Percentiles rank a stretch among this genome's conserved stretches.
Conservation (phyloP, 2,329 filamentous ascomycete species). For the Xylaria multiplex region DNA sequence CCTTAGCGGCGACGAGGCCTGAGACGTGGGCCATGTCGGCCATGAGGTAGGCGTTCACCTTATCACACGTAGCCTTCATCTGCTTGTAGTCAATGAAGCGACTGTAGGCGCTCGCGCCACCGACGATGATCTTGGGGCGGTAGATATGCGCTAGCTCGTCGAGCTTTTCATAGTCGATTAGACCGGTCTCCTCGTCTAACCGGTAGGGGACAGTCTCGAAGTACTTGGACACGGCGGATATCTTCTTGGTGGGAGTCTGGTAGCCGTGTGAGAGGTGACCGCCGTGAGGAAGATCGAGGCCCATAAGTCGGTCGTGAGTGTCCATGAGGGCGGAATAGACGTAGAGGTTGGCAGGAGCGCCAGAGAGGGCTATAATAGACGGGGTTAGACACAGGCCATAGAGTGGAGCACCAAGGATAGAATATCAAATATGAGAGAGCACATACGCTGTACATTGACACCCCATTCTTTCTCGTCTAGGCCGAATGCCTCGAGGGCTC, state of each 20-base stretch:
- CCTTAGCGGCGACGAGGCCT: slow-evolving; percentile 89
- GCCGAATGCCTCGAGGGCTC: slow-evolving; percentile 87
- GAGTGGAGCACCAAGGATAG: neutral
- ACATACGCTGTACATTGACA: slow-evolving; percentile 89
- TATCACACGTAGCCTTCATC: slow-evolving; percentile 90
- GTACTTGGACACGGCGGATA: slow-evolving; percentile 98
- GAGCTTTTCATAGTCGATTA: slow-evolving; percentile 94
- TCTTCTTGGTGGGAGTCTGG: slow-evolving; percentile 92
- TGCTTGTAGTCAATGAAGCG: slow-evolving; percentile 93
- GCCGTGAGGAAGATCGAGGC: slow-evolving; percentile 93
- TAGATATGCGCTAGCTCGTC: slow-evolving; percentile 89
- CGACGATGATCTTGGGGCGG: slow-evolving; percentile 94
- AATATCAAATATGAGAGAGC: slow-evolving; percentile 1
- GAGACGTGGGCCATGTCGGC: slow-evolving; percentile 99
- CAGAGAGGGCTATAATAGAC: slow-evolving; percentile 73
- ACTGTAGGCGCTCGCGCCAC: slow-evolving; percentile 95
- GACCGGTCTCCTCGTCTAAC: slow-evolving; percentile 86
- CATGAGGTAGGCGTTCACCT: slow-evolving; percentile 90
- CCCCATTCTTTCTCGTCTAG: slow-evolving; percentile 90
- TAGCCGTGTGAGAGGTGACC: slow-evolving; percentile 97
- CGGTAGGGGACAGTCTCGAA: slow-evolving; percentile 98
- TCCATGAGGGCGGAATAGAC: slow-evolving; percentile 95
- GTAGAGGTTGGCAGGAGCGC: slow-evolving; percentile 80
- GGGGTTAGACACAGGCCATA: slow-evolving; percentile 31
- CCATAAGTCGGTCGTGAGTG: slow-evolving; percentile 95